Evolutionary conservation across 2,329 filamentous ascomycete genomes (phyloP).

Genomic region (Mycosphaerella sp.): DNA sequence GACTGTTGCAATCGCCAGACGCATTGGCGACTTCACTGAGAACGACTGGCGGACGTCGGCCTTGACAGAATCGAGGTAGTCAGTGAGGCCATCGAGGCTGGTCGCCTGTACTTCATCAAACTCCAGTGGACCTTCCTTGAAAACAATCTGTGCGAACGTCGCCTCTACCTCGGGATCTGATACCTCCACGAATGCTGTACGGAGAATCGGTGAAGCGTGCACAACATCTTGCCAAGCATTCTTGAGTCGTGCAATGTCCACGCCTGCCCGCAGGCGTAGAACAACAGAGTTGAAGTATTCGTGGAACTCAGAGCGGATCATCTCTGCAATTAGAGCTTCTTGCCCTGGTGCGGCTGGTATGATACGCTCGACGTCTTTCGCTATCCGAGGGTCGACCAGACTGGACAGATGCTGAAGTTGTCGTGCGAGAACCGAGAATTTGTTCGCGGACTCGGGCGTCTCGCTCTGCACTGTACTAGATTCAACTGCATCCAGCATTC

Average conservation of each 20-base stretch:
- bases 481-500: conserved; percentile 43
- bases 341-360: conserved; percentile 77
- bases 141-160: conserved; percentile 53
- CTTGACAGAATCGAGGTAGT: conserved; percentile 32
- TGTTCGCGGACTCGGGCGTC: neutral
- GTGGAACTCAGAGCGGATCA: conserved; percentile 65
- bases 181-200: conserved; percentile 65
- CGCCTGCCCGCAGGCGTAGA: conserved; percentile 50
- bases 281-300: conserved; percentile 85
- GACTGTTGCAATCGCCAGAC: conserved; percentile 37
- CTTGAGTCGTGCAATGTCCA: conserved; percentile 53
- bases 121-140: conserved; percentile 30
- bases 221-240: conserved; percentile 58
- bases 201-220: conserved; percentile 59
- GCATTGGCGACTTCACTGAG: conserved; percentile 23
- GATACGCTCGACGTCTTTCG: conserved; percentile 48
- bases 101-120: conserved; percentile 30
- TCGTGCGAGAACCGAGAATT: conserved; percentile 11
- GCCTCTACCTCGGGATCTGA: conserved; percentile 52
- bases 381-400: neutral
- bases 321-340: conserved; percentile 77
- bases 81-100: conserved; percentile 28
- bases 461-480: neutral
- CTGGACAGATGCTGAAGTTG: conserved; percentile 11
- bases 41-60: conserved; percentile 36